These are phyloP conservation scores for Coccinonectria pachysandricola DNA, from an alignment of 2,329 filamentous ascomycete species.

Conservation along the genomic window DNA sequence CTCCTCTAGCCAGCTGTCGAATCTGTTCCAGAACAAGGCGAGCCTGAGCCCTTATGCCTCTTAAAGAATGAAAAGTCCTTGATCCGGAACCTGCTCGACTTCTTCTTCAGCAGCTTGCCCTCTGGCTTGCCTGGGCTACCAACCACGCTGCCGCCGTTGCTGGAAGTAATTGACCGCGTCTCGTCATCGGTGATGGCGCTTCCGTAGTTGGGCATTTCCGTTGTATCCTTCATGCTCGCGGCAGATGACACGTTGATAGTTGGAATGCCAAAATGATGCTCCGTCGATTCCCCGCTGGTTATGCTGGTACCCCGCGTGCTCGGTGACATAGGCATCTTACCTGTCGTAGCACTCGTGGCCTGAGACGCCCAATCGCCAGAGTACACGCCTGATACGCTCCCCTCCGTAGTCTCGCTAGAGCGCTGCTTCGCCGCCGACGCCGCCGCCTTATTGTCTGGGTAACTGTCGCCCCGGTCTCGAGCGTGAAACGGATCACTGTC, in stretches of 20 bases:
- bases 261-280: conserved; percentile 36
- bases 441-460: conserved; percentile 27
- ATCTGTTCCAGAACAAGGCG: conserved; percentile 24
- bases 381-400: conserved; percentile 42
- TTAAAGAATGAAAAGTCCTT: conserved; percentile 49
- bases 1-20: too few relatives aligned
- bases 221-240: conserved; percentile 21
- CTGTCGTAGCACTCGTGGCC: conserved; percentile 51
- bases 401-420: conserved; percentile 52
- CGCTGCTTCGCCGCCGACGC: conserved; percentile 39
- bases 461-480: conserved; percentile 21
- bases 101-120: conserved; percentile 46
- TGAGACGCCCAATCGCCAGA: conserved; percentile 53
- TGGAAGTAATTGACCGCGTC: conserved; percentile 20
- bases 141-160: conserved; percentile 18
- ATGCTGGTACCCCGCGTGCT: conserved; percentile 58
- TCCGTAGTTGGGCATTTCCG: conserved; percentile 17
- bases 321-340: conserved; percentile 54
- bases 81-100: conserved; percentile 53
- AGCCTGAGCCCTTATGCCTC: conserved; percentile 35
- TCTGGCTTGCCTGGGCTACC: conserved; percentile 38
- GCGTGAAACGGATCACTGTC: conserved; percentile 39
- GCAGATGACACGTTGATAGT: conserved; percentile 29
- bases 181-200: conserved; percentile 18
- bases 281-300: conserved; percentile 48